A percentile compares a stretch with the other conserved stretches of the same genome.
phyloP scores from a whole-genome alignment of 129 eudicot species.

The Calendula officinalis region DNA sequence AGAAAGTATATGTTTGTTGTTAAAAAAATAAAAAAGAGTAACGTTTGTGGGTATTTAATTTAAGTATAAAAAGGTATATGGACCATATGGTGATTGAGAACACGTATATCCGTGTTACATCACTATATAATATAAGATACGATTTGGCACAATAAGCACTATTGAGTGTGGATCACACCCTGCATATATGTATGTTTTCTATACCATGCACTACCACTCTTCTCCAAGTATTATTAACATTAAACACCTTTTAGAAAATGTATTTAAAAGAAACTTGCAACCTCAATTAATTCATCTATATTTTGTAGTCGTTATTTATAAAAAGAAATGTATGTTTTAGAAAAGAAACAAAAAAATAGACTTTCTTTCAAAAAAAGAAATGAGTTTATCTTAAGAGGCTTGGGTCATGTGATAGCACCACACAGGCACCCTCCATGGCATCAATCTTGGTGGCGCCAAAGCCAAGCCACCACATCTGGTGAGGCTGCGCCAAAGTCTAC shows the following conservation, averaged over 20 bases:
- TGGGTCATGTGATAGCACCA: no score
- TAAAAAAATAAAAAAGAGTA: not conserved
- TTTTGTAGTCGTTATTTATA: no score
- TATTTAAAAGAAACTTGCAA: no score
- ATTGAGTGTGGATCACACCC: not conserved
- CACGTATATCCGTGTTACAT: not conserved
- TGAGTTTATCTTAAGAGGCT: no score
- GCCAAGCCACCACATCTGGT: no score
- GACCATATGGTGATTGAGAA: conserved; percentile 14
- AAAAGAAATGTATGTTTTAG: no score
- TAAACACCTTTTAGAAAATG: not conserved
- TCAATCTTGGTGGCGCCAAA: no score
- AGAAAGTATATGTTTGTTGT: not conserved
- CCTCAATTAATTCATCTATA: no score
- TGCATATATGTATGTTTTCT: not conserved
- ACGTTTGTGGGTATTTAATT: conserved; percentile 2
- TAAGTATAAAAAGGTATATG: not conserved
- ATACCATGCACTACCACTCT: conserved; percentile 1
- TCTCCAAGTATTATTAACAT: not conserved
- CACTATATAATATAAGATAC: not conserved
- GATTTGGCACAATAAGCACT: conserved; percentile 18
- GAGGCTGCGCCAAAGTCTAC: no score
- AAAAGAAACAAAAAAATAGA: no score
- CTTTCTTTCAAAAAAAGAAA: no score
- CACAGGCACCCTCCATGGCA: no score